Evolutionary conservation across 306 rosid species (phyloP).

Genomic region (Trifolium dubium): DNA sequence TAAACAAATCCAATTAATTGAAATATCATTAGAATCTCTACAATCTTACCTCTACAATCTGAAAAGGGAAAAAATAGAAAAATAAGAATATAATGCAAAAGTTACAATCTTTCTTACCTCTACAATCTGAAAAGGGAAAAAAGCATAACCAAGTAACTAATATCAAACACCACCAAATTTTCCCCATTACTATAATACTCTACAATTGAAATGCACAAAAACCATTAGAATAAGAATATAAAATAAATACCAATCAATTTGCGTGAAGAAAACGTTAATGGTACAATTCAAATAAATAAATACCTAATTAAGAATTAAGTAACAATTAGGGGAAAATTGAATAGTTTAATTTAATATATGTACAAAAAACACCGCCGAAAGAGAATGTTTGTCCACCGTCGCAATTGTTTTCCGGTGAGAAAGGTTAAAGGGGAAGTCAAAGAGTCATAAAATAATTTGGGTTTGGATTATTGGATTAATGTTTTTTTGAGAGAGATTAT

Average conservation of each 20-base stretch:
- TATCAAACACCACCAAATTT: constrained; percentile 57
- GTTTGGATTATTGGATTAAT: too few species aligned
- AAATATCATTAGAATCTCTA: neutral
- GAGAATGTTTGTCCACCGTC: neutral
- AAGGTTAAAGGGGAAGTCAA: constrained; percentile 28
- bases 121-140: constrained; percentile 50
- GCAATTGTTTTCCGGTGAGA: constrained; percentile 23
- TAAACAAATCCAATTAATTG: constrained; percentile 9
- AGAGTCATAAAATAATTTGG: constrained; percentile 9
- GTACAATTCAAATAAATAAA: constrained; percentile 14
- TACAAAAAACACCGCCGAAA: neutral
- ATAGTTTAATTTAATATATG: neutral
- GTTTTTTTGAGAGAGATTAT: neutral
- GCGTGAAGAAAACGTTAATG: neutral
- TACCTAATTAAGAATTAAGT: neutral
- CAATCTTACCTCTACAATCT: too few species aligned
- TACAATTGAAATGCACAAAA: constrained; percentile 19
- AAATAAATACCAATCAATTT: neutral
- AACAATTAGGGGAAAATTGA: constrained; percentile 32
- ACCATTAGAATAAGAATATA: neutral
- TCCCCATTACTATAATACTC: constrained; percentile 59
- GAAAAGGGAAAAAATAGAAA: too few species aligned
- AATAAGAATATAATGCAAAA: constrained; percentile 8
- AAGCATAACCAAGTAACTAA: constrained; percentile 48
- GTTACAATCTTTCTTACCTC: constrained; percentile 55